These are phyloP conservation scores for Triticum timopheevii DNA, from an alignment of 176 grass and related monocot genomes.

Conservation along the genomic window DNA sequence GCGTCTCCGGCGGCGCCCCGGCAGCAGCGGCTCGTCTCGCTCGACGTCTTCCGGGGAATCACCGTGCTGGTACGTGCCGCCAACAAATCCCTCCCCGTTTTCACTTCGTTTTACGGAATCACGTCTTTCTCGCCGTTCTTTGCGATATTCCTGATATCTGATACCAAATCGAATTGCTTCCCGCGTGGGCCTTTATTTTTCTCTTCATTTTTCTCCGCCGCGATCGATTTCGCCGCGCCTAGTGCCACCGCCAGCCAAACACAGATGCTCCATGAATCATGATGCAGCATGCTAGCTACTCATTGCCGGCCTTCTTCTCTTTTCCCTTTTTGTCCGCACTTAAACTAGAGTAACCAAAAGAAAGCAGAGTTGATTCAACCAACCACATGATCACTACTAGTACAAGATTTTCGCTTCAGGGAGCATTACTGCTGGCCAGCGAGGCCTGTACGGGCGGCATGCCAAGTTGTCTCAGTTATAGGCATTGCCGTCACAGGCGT, in stretches of 20 bases:
- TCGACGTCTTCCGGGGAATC: conserved; percentile 76
- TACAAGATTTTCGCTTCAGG: conserved; percentile 23
- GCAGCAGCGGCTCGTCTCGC: conserved; percentile 65
- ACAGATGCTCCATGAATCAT: conserved; percentile 35
- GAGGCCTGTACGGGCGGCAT: background rate
- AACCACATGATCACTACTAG: background rate
- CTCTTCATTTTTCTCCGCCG: background rate
- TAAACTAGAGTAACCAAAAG: conserved; percentile 26
- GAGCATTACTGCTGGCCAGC: conserved; percentile 1
- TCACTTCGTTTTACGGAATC: background rate
- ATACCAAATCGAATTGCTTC: conserved; percentile 20
- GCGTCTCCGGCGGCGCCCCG: background rate
- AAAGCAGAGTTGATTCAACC: conserved; percentile 19
- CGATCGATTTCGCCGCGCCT: background rate
- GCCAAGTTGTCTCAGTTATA: background rate
- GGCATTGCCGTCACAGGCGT: conserved; percentile 16
- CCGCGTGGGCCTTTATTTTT: conserved; percentile 1
- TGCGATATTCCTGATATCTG: background rate
- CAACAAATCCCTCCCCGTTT: background rate
- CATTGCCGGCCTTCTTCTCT: background rate
- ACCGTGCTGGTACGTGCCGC: conserved; percentile 54
- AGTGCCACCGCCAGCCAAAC: conserved; percentile 7
- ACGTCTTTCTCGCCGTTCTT: conserved; percentile 1
- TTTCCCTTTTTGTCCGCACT: conserved; percentile 43
- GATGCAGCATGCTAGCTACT: background rate